These are phyloP conservation scores for Combretum micranthum DNA, from an alignment of 345 rosid species.

Conservation along the genomic window DNA sequence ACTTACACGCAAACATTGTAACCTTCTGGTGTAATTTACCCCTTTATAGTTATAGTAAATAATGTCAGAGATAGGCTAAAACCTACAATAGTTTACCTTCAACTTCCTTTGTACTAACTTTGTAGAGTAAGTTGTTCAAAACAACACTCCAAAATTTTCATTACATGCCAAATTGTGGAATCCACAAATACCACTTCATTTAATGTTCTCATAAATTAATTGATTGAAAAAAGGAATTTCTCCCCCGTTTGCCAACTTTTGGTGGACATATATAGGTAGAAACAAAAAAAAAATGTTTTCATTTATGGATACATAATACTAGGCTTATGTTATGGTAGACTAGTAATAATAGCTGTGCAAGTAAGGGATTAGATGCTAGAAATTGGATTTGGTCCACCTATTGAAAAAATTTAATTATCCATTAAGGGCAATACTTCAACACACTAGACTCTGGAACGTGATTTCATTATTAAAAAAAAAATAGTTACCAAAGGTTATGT, in stretches of 20 bases:
- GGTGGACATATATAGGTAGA: conserved; percentile 14
- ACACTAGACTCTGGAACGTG: conserved; percentile 12
- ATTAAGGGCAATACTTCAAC: conserved; percentile 16
- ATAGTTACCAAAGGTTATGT: conserved; percentile 17
- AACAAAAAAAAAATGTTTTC: conserved; percentile 12
- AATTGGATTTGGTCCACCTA: conserved; percentile 15
- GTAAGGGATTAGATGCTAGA: conserved; percentile 16
- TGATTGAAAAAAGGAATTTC: conserved; percentile 8
- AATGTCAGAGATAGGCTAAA: conserved; percentile 17
- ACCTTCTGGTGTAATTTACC: no score
- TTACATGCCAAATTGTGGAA: conserved; percentile 4
- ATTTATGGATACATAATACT: conserved; percentile 15
- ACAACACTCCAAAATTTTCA: conserved; percentile 12
- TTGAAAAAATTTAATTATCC: conserved; percentile 15
- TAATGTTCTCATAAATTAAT: conserved; percentile 24
- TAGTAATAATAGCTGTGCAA: conserved; percentile 15
- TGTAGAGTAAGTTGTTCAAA: conserved; percentile 21
- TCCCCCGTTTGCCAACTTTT: conserved; percentile 12
- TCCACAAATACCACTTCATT: conserved; percentile 13
- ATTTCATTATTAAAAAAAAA: conserved; percentile 10
- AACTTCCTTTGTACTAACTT: conserved; percentile 24
- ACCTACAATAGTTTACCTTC: conserved; percentile 16
- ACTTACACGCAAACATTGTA: no score
- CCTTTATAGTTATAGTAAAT: conserved; percentile 12
- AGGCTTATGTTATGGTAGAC: conserved; percentile 16